Evolutionary conservation across 495 filamentous ascomycete species (phyloP).

Genomic region (Aspergillus ostianus): DNA sequence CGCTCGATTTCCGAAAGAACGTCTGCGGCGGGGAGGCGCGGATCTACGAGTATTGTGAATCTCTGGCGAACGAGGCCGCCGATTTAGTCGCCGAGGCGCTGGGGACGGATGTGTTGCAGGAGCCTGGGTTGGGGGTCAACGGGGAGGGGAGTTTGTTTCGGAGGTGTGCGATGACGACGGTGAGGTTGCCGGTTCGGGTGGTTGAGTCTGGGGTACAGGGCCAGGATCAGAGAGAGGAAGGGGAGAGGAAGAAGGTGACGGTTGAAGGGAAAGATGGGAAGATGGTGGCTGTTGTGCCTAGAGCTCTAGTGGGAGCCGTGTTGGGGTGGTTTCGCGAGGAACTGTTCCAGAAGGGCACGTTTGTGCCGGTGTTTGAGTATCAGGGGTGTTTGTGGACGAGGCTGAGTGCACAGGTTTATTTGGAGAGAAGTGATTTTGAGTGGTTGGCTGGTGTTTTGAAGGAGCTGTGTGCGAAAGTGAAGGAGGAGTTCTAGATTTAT

Average conservation of each 20-base stretch:
- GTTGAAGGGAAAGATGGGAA: neutral
- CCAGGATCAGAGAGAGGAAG: neutral
- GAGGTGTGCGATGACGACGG: slow-evolving; percentile 61
- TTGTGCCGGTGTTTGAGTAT: slow-evolving; percentile 62
- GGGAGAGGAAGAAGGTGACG: neutral
- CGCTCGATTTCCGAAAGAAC: slow-evolving; percentile 62
- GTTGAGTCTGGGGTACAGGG: too few species aligned
- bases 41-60: slow-evolving; percentile 57
- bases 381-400: slow-evolving; percentile 63
- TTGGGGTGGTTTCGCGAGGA: slow-evolving; percentile 29
- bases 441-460: slow-evolving; percentile 61
- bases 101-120: slow-evolving; percentile 65
- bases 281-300: slow-evolving; percentile 27
- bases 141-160: slow-evolving; percentile 52
- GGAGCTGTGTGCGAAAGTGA: slow-evolving; percentile 59
- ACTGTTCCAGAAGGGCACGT: slow-evolving; percentile 49
- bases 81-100: slow-evolving; percentile 56
- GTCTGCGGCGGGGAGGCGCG: slow-evolving; percentile 72
- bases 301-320: slow-evolving; percentile 35
- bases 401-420: slow-evolving; percentile 75
- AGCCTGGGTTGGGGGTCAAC: slow-evolving; percentile 27
- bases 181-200: slow-evolving; percentile 65
- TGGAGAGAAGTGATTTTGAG: slow-evolving; percentile 75
- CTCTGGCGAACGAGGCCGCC: slow-evolving; percentile 60
- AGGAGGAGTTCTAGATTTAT: slow-evolving; percentile 31